Conservation (phyloP, 495 filamentous ascomycete species). For the Umbilicaria muhlenbergii region DNA sequence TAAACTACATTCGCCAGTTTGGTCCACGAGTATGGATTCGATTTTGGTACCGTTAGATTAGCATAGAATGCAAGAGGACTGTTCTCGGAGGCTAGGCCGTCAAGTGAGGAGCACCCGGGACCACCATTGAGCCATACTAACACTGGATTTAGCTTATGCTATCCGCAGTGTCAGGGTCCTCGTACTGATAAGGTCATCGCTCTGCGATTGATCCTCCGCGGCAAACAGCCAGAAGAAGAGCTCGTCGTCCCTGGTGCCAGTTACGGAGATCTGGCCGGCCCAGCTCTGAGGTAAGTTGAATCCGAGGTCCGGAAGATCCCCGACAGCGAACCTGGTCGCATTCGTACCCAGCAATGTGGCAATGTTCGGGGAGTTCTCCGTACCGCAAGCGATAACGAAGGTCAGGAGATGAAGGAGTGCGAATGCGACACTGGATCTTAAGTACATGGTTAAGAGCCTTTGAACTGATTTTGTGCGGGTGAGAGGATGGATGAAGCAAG, state of each 20-base stretch:
- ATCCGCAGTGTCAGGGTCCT: neutral
- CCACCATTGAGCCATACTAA: conserved; percentile 94
- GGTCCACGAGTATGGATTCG: conserved; percentile 81
- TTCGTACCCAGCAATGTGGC: conserved; percentile 33
- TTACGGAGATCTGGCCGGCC: conserved; percentile 25
- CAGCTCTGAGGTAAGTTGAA: conserved; percentile 19
- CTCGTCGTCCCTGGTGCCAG: conserved; percentile 16
- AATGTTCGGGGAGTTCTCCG: neutral
- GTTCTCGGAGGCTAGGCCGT: conserved; percentile 88
- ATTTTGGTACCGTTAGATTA: conserved; percentile 53
- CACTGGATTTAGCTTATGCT: conserved; percentile 40
- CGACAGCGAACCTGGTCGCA: conserved; percentile 45
- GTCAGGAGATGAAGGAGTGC: too few species aligned
- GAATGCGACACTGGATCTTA: too few species aligned
- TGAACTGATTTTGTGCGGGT: too few species aligned
- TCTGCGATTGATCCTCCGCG: conserved; percentile 16
- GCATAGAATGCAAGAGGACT: conserved; percentile 62
- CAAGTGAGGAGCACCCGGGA: conserved; percentile 90
- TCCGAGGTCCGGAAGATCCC: conserved; percentile 15
- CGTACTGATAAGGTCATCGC: conserved; percentile 24
- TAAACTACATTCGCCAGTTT: conserved; percentile 19
- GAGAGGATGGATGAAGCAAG: too few species aligned
- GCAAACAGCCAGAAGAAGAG: conserved; percentile 30
- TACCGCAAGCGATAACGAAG: too few species aligned
- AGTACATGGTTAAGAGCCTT: too few species aligned